Percentiles rank a stretch among this genome's conserved stretches.
Evolutionary conservation across 495 filamentous ascomycete species (phyloP).

Genomic region (Cercophora sp.): DNA sequence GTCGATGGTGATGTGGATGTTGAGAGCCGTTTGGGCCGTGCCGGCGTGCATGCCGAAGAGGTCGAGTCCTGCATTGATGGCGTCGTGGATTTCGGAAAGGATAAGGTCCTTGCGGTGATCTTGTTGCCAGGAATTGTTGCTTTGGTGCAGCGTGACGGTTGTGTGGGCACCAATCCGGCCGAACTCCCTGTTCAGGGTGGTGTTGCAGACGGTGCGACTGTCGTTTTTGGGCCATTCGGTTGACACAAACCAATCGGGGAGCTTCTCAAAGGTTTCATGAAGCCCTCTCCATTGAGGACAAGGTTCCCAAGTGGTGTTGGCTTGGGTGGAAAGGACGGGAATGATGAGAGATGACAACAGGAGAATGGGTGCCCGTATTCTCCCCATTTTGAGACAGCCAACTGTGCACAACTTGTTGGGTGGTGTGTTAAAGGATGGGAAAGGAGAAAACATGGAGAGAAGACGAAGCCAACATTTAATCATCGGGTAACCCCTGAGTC

Average conservation of each 20-base stretch:
- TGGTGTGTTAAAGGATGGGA: no score
- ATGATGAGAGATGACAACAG: background rate
- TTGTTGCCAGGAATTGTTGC: background rate
- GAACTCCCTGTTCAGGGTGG: background rate
- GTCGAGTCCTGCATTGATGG: background rate
- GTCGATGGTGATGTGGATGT: background rate
- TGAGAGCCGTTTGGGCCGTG: background rate
- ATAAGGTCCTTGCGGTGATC: background rate
- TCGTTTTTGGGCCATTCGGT: background rate
- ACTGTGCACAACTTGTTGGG: no score
- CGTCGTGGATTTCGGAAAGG: background rate
- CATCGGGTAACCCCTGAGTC: no score
- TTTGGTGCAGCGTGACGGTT: background rate
- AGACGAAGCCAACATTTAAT: no score
- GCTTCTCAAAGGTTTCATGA: background rate
- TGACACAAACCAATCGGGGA: background rate
- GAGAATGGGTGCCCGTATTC: background rate
- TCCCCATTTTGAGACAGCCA: no score
- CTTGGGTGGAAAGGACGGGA: background rate
- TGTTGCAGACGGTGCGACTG: background rate
- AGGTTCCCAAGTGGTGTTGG: background rate
- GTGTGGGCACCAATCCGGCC: background rate
- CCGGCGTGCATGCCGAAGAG: constrained; percentile 4
- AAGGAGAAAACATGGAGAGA: no score
- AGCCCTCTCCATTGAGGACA: background rate